Percentiles rank a stretch among this genome's conserved stretches.
These are phyloP conservation scores for Sonneratia alba DNA, from an alignment of 345 rosid genomes.

Conservation along the genomic window DNA sequence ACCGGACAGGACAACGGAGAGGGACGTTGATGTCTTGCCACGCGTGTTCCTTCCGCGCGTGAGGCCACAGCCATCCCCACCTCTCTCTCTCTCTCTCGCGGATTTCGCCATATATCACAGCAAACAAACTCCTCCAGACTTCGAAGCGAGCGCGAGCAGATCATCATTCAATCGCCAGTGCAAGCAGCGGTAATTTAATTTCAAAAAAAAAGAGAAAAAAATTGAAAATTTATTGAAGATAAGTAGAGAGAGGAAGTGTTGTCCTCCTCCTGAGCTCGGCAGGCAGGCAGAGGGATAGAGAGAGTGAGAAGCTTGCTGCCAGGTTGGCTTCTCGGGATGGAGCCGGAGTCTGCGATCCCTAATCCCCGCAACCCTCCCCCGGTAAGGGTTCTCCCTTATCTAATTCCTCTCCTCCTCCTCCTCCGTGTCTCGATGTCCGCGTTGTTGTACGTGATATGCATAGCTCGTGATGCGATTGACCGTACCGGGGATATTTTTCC, in stretches of 20 bases:
- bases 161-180: not conserved
- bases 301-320: not conserved
- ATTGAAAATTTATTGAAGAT: not conserved
- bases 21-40: not conserved
- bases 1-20: too few relatives aligned
- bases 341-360: slow-evolving; percentile 35
- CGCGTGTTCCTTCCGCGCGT: too few relatives aligned
- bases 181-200: not conserved
- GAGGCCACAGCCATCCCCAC: too few relatives aligned
- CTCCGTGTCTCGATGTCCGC: too few relatives aligned
- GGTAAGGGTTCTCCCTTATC: slow-evolving; percentile 15
- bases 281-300: slow-evolving; percentile 4
- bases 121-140: not conserved
- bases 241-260: not conserved
- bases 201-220: not conserved
- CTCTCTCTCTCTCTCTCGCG: too few relatives aligned
- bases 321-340: slow-evolving; percentile 15
- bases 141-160: not conserved
- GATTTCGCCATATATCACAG: not conserved
- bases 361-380: slow-evolving; percentile 28
- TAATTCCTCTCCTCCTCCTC: not conserved
- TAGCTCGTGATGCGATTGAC: not conserved
- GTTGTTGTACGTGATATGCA: not conserved
- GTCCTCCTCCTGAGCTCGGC: not conserved
- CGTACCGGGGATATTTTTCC: not conserved